A percentile compares a stretch with the other conserved stretches of the same genome.
phyloP scores from a whole-genome alignment of 2,329 filamentous ascomycete genomes.

The Sporothrix brunneoviolacea region DNA sequence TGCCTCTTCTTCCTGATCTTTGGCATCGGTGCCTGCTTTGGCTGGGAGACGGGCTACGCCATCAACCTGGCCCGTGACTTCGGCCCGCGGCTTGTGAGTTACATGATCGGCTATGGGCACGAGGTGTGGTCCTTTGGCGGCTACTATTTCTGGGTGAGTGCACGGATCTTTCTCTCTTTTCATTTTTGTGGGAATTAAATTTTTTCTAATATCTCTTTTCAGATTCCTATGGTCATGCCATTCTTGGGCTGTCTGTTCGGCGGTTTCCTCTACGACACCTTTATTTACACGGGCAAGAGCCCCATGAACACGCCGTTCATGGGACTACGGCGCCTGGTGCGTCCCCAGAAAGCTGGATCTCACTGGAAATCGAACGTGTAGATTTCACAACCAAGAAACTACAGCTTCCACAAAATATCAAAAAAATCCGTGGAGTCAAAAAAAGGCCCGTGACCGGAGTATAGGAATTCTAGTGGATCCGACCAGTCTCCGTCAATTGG shows the following conservation, averaged over 20 bases:
- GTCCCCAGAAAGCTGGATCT: constrained; percentile 26
- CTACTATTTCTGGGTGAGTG: constrained; percentile 19
- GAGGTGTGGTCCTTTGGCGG: constrained; percentile 19
- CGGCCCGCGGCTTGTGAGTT: constrained; percentile 51
- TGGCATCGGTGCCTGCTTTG: constrained; percentile 44
- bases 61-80: constrained; percentile 54
- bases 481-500: too few species aligned
- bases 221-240: constrained; percentile 67
- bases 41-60: constrained; percentile 47
- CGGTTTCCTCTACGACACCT: constrained; percentile 59
- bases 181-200: too few species aligned
- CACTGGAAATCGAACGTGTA: constrained; percentile 28
- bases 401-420: too few species aligned
- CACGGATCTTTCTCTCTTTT: not conserved
- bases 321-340: constrained; percentile 49
- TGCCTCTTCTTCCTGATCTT: constrained; percentile 43
- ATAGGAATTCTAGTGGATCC: too few species aligned
- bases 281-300: constrained; percentile 64
- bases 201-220: too few species aligned
- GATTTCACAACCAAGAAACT: too few species aligned
- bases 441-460: too few species aligned
- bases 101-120: constrained; percentile 39
- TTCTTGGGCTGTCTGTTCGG: constrained; percentile 59
- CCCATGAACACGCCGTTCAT: constrained; percentile 62
- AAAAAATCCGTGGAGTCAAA: too few species aligned